A percentile compares a stretch with the other conserved stretches of the same genome.
Conservation (phyloP, 768 basidiomycete species). For the Tephrocybe rancida region DNA sequence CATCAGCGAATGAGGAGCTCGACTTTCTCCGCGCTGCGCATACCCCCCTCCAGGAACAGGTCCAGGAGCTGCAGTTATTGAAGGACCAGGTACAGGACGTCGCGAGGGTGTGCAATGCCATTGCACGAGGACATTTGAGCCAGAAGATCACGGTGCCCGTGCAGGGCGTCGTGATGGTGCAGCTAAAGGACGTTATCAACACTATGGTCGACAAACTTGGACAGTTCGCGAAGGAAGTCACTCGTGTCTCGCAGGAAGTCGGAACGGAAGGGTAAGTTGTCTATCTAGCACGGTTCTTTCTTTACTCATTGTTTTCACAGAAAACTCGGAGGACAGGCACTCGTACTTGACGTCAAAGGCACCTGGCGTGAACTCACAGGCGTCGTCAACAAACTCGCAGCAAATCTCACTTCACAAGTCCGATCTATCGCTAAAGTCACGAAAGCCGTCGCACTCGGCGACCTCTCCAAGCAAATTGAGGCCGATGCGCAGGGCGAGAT, state of each 20-base stretch:
- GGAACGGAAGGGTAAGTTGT: slow-evolving; percentile 67
- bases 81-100: slow-evolving; percentile 87
- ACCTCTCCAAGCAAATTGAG: slow-evolving; percentile 88
- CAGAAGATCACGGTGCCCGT: slow-evolving; percentile 82
- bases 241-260: slow-evolving; percentile 83
- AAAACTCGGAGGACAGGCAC: slow-evolving; percentile 85
- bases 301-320: slow-evolving; percentile 36
- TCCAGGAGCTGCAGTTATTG: slow-evolving; percentile 71
- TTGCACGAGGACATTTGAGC: slow-evolving; percentile 73
- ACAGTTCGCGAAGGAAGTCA: slow-evolving; percentile 91
- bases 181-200: slow-evolving; percentile 80
- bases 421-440: slow-evolving; percentile 92
- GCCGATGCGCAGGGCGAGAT: slow-evolving; percentile 93
- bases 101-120: slow-evolving; percentile 79
- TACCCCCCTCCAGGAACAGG: slow-evolving; percentile 19
- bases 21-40: neutral
- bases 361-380: slow-evolving; percentile 87
- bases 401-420: slow-evolving; percentile 76
- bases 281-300: neutral
- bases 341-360: slow-evolving; percentile 87
- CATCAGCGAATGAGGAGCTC: slow-evolving; percentile 12
- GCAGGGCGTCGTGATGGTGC: slow-evolving; percentile 78
- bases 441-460: slow-evolving; percentile 90
- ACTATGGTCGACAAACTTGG: slow-evolving; percentile 70
- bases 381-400: slow-evolving; percentile 81